A percentile compares a stretch with the other conserved stretches of the same genome.
Conservation (phyloP, 306 rosid genomes). For the Acmispon strigosus region DNA sequence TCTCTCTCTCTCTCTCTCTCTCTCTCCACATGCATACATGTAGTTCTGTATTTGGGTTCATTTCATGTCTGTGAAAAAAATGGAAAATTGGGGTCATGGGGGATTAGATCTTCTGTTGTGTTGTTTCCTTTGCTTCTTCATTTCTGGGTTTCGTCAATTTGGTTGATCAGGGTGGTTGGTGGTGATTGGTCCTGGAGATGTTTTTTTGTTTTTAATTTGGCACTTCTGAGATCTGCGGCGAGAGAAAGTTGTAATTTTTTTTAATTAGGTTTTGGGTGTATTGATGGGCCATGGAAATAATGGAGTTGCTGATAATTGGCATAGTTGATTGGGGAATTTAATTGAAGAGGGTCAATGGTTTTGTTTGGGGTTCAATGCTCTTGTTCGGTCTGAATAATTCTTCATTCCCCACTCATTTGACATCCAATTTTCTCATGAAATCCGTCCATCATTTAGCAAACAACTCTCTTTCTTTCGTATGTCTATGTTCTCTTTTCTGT, state of each 20-base stretch:
- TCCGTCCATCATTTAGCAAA: neutral
- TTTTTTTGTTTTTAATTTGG: neutral
- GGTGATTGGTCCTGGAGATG: neutral
- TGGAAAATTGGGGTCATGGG: neutral
- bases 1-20: too few relatives aligned
- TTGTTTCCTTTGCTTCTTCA: neutral
- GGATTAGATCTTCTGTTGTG: slow-evolving; percentile 21
- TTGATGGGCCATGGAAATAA: neutral
- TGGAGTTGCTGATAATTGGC: neutral
- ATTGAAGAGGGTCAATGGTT: neutral
- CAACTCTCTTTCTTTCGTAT: neutral
- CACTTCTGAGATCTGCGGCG: slow-evolving; percentile 27
- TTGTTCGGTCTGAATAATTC: slow-evolving; percentile 5
- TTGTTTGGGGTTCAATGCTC: slow-evolving; percentile 6
- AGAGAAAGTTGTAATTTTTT: neutral
- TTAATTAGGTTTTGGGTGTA: neutral
- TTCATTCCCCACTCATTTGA: slow-evolving; percentile 3
- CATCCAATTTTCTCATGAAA: slow-evolving; percentile 1
- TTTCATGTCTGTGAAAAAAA: neutral
- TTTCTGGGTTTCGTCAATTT: slow-evolving; percentile 13
- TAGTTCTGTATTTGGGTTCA: neutral
- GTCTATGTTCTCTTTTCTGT: neutral
- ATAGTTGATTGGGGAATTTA: neutral
- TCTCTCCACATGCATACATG: too few relatives aligned
- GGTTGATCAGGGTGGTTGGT: slow-evolving; percentile 18